Conservation (phyloP, 495 filamentous ascomycete genomes). For the Tuber indicum region DNA sequence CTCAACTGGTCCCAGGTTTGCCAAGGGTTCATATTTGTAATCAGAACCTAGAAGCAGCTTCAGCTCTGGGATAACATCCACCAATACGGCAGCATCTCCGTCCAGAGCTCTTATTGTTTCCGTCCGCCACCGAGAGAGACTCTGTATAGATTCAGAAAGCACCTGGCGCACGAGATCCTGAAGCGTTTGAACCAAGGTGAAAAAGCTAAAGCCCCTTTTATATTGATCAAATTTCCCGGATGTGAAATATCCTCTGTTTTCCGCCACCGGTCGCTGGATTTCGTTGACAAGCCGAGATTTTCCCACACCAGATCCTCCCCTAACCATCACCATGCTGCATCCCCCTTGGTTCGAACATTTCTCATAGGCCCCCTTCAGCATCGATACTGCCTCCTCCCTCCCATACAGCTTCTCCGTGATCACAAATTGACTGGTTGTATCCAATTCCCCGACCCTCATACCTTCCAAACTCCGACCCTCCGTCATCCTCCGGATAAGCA, state of each 20-base stretch:
- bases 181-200: constrained; percentile 40
- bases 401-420: constrained; percentile 41
- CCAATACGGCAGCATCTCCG: constrained; percentile 38
- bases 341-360: constrained; percentile 34
- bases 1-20: constrained; percentile 38
- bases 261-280: constrained; percentile 40
- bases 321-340: constrained; percentile 39
- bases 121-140: constrained; percentile 38
- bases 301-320: constrained; percentile 37
- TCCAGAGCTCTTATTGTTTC: constrained; percentile 42
- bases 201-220: constrained; percentile 39
- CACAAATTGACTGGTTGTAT: constrained; percentile 41
- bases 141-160: constrained; percentile 37
- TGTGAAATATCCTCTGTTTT: constrained; percentile 42
- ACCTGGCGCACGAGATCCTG: constrained; percentile 42
- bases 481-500: constrained; percentile 54
- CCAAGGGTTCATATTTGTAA: constrained; percentile 39
- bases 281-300: constrained; percentile 41
- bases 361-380: constrained; percentile 33
- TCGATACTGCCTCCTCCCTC: constrained; percentile 35
- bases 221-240: constrained; percentile 41
- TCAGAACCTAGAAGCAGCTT: constrained; percentile 37
- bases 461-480: constrained; percentile 50
- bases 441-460: constrained; percentile 39
- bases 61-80: constrained; percentile 40